Percentiles rank a stretch among this genome's conserved stretches.
These are phyloP conservation scores for Cyclotella sp. DNA, from an alignment of 108 stramenopile genomes.

Conservation along the genomic window DNA sequence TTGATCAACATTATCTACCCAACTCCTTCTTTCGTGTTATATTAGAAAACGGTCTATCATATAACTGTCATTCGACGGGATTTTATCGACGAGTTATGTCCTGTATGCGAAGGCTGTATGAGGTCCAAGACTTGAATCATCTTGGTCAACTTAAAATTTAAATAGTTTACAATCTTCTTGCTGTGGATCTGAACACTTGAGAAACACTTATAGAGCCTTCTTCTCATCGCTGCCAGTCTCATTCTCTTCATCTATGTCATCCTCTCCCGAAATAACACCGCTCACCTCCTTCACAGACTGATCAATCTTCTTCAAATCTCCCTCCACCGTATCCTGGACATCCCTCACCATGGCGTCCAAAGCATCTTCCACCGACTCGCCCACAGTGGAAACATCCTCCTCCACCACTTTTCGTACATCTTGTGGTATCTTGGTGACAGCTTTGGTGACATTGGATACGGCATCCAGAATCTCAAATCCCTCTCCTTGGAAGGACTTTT, in stretches of 20 bases:
- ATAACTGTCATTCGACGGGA: too few species aligned
- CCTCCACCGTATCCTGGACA: conserved; percentile 30
- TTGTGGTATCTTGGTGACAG: conserved; percentile 19
- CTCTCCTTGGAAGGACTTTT: conserved; percentile 9
- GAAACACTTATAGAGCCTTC: not conserved
- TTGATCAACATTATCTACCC: too few species aligned
- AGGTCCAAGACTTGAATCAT: too few species aligned
- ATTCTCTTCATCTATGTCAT: conserved; percentile 38
- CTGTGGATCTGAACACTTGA: not conserved
- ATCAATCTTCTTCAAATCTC: conserved; percentile 29
- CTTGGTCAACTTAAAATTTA: too few species aligned
- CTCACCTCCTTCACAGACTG: conserved; percentile 21
- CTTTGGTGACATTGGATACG: conserved; percentile 20
- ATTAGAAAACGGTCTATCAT: too few species aligned
- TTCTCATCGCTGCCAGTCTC: not conserved
- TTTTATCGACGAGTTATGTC: too few species aligned
- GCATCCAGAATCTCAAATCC: conserved; percentile 50
- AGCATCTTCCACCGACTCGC: conserved; percentile 26
- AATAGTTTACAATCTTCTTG: too few species aligned
- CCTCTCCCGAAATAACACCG: conserved; percentile 24
- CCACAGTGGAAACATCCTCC: conserved; percentile 25
- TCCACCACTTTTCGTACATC: conserved; percentile 28
- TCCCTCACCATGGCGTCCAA: conserved; percentile 18
- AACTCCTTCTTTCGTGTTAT: too few species aligned
- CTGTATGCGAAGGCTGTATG: too few species aligned